Evolutionary conservation across 1,284 basidiomycete genomes (phyloP).

Genomic region (Naganishia albida): DNA sequence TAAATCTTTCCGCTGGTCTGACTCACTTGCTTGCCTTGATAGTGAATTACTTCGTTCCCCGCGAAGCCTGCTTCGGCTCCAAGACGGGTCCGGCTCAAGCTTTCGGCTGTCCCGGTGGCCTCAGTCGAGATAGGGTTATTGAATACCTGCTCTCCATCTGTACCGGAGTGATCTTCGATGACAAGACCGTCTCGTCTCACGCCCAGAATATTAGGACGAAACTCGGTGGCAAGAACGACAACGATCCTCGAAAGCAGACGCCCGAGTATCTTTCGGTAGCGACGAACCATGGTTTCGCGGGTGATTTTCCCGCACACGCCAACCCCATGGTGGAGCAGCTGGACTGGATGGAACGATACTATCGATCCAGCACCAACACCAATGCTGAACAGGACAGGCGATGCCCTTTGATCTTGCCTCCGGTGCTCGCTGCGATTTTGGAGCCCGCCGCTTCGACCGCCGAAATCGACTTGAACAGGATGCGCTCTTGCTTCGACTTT

Average conservation of each 20-base stretch:
- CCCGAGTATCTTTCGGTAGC: background rate
- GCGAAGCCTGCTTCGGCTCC: background rate
- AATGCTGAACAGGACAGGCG: background rate
- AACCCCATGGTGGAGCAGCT: conserved; percentile 8
- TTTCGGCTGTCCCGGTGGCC: background rate
- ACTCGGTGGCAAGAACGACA: too few relatives aligned
- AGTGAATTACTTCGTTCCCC: conserved; percentile 3
- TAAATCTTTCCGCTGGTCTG: background rate
- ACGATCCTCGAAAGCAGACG: background rate
- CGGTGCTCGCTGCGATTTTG: conserved; percentile 1
- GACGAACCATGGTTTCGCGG: background rate
- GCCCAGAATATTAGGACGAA: background rate
- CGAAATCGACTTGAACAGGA: background rate
- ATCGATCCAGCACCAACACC: background rate
- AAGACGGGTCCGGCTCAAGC: background rate
- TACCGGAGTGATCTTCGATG: conserved; percentile 1
- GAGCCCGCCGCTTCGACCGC: background rate
- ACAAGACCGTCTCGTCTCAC: background rate
- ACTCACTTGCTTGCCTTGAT: background rate
- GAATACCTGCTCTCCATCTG: background rate
- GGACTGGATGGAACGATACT: background rate
- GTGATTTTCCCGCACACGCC: conserved; percentile 1
- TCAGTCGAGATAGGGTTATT: background rate
- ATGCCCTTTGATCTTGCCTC: background rate
- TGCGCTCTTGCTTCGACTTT: background rate